Evolutionary conservation across 768 basidiomycete species (phyloP), one percentile per base, ranked within the genome.

Genomic region (Cystofilobasidium bisporidii): DNA sequence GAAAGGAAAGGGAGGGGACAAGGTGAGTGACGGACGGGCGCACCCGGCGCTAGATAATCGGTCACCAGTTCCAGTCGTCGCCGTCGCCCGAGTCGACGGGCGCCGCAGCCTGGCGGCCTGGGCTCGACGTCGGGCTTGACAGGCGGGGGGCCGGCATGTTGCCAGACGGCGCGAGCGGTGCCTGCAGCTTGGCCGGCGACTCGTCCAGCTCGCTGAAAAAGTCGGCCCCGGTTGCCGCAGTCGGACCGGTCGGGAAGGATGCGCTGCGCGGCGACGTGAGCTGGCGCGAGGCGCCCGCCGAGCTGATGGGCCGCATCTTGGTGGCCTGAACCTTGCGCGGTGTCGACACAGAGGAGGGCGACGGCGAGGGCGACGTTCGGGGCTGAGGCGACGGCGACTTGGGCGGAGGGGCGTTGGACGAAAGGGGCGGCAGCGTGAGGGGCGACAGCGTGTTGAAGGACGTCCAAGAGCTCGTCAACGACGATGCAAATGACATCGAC

Each of bases 11-110:
- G n/a, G n/a, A n/a, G n/a, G n/a, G n/a, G n/a, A n/a, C n/a, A n/a
- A n/a, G n/a, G n/a, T n/a, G n/a, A n/a, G n/a, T n/a, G n/a, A n/a
- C n/a, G n/a, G n/a, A n/a, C n/a, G n/a, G n/a, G n/a, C n/a, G n/a
- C n/a, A n/a, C n/a, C n/a, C n/a, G n/a, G n/a, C 36, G 36, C 36
- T 12, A 36, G 36, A 5, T 5, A 36, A 12, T 12, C 36, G 6
- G 36, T 43, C 41, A 56, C 53, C 53, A 56, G 14, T 56, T 56
- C 53, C 53, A 56, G 30, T 56, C 53, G 30, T 56, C 53, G 18
- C 14, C 20, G 12, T 18, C 53, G 53, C 10, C 30, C 53, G 26
- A 9, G 18, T 11, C 28, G 8, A 5, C 1, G 22, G 53, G 4
- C 53, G 30, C 53, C 10, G 26, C 53, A 2, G 14, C 28, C 18